phyloP scores from a whole-genome alignment of 75 land plant species.

The Azolla pinnata region DNA sequence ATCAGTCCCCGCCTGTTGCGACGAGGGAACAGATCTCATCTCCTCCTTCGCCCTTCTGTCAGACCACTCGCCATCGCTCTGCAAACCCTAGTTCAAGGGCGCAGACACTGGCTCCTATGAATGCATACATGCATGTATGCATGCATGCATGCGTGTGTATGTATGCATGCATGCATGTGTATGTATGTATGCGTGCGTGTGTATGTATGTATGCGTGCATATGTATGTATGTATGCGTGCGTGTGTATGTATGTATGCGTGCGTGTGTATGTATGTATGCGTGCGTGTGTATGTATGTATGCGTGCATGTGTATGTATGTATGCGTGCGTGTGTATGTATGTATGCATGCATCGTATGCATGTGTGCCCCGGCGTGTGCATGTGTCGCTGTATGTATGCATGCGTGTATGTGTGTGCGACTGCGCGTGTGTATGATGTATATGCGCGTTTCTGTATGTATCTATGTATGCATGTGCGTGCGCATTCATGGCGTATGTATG shows the following conservation, averaged over 20 bases:
- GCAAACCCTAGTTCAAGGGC: no score
- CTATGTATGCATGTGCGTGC: background rate
- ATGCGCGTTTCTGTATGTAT: background rate
- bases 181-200: no score
- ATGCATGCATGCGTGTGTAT: no score
- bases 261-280: background rate
- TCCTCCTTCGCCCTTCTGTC: no score
- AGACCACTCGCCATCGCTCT: no score
- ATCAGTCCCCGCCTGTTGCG: no score
- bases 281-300: background rate
- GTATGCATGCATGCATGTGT: no score
- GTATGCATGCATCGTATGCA: background rate
- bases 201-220: background rate
- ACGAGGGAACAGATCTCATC: no score
- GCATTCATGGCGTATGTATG: conserved; percentile 1
- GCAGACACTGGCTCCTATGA: no score
- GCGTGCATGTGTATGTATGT: background rate
- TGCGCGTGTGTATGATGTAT: background rate
- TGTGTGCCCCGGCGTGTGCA: background rate
- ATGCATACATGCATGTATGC: no score
- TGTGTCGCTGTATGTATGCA: background rate
- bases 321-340: background rate
- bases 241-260: background rate
- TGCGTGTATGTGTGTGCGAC: background rate
- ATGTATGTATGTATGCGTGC: background rate